Evolutionary conservation across 192 early-diverging fungal genomes (phyloP), one percentile per base, ranked within the genome.

Genomic region (Diversispora eburnea): DNA sequence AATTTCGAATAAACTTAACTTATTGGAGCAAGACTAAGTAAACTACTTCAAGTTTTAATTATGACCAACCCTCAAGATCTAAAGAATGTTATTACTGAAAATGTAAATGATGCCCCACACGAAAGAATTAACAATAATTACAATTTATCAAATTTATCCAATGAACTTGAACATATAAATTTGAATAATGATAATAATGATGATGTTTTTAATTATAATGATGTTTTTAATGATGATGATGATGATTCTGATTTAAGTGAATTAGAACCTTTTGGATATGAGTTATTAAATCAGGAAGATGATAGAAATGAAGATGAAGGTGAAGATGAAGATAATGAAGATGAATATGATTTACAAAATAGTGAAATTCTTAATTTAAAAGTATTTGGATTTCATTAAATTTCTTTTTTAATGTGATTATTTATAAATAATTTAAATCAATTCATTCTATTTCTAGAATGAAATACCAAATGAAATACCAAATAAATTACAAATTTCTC

Each of bases 401-500:
- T 54, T 13, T 17, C 12, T 10, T 3, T 10, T 17, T 13, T 13
- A 52, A 9, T 9, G 3, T 15, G 17, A 0, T 17, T 10, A 9
- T 54, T 54, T 54, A 4, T 10, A 54, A 54, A 17, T 13, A 54
- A 54, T 17, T 13, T 54, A 17, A 17, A 17, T 10, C 13, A 4
- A 54, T 17, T 54, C 10, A 13, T 10, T 54, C 12, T 10, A 9
- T 54, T 17, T 7, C 3, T 10, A 54, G 12, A 54, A 17, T 17
- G 12, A 17, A 54, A 54, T 1, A 15, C 17, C 3, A 15, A 52
- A 52, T 15, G 3, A 15, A 25, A 19, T n/a, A 63, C 61, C 61
- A 20, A 39, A 63, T 45, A 33, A 45, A 42, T 63, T 63, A 63
- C 61, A 63, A 20, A 63, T 63, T 43, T 8, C n/a, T 46, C 13